Evolutionary conservation across 1,284 basidiomycete genomes (phyloP).

Genomic region (Vanrija pseudolonga): DNA sequence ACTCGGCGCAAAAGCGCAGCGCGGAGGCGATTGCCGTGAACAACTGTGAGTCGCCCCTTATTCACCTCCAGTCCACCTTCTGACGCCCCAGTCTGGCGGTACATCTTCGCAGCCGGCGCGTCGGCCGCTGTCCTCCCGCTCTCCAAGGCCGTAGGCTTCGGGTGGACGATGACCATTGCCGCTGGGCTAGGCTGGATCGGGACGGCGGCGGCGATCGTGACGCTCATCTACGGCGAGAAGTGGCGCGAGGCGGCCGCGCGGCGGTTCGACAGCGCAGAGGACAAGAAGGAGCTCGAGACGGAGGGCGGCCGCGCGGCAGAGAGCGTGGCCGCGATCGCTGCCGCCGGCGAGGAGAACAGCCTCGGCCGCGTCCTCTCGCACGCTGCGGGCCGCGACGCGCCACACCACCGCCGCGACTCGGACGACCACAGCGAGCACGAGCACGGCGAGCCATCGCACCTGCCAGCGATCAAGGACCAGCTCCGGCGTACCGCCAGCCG

Average conservation of each 20-base stretch:
- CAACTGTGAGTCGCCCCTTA: slow-evolving; percentile 28
- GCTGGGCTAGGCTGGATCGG: slow-evolving; percentile 46
- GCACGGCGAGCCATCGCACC: slow-evolving; percentile 20
- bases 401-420: neutral
- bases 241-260: slow-evolving; percentile 34
- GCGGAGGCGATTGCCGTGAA: slow-evolving; percentile 55
- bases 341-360: neutral
- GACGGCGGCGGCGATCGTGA: slow-evolving; percentile 10
- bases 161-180: slow-evolving; percentile 55
- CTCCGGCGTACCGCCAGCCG: neutral
- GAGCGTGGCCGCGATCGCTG: slow-evolving; percentile 4
- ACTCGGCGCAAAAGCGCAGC: slow-evolving; percentile 55
- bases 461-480: neutral
- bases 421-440: slow-evolving; percentile 13
- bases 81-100: slow-evolving; percentile 18
- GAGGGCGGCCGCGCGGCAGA: slow-evolving; percentile 1
- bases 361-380: neutral
- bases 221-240: slow-evolving; percentile 27
- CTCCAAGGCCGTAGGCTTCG: slow-evolving; percentile 57
- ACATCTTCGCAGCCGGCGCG: slow-evolving; percentile 49
- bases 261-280: slow-evolving; percentile 8
- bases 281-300: slow-evolving; percentile 16
- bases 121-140: slow-evolving; percentile 55
- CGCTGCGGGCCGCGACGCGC: neutral
- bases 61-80: neutral